These are phyloP conservation scores for Athelia sp. DNA, from an alignment of 1,284 basidiomycete species.

Conservation along the genomic window DNA sequence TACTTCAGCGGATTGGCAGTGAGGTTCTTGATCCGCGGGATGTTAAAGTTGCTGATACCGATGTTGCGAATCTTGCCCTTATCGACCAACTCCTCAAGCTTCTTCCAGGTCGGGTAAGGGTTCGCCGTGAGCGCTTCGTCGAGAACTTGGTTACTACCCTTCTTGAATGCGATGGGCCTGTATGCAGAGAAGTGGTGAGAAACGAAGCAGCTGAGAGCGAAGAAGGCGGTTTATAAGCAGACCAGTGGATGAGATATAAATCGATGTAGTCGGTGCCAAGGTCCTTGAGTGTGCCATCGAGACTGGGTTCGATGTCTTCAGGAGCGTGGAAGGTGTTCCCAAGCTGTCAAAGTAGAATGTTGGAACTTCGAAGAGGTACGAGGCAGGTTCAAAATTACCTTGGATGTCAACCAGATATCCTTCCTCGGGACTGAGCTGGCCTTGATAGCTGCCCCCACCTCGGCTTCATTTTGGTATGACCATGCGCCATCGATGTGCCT, in stretches of 20 bases:
- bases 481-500: constrained; percentile 77
- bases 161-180: constrained; percentile 70
- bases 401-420: constrained; percentile 56
- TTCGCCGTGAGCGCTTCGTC: constrained; percentile 66
- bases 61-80: constrained; percentile 82
- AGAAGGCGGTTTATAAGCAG: constrained; percentile 24
- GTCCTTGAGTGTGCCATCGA: constrained; percentile 63
- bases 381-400: too few species aligned
- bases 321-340: constrained; percentile 68
- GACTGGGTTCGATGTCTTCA: constrained; percentile 58
- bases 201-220: constrained; percentile 1
- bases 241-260: constrained; percentile 83
- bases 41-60: constrained; percentile 74
- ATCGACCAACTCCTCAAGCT: constrained; percentile 74
- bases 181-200: not conserved
- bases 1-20: constrained; percentile 70
- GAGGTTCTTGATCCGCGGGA: constrained; percentile 54
- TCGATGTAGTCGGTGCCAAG: constrained; percentile 79
- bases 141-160: constrained; percentile 42
- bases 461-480: constrained; percentile 73
- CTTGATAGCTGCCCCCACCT: constrained; percentile 69
- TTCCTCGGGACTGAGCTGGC: constrained; percentile 52
- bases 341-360: too few species aligned
- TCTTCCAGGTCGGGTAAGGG: constrained; percentile 80
- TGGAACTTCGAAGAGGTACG: too few species aligned